Evolutionary conservation across 2,329 filamentous ascomycete genomes (phyloP).

Genomic region (Camptophora hylomeconis): DNA sequence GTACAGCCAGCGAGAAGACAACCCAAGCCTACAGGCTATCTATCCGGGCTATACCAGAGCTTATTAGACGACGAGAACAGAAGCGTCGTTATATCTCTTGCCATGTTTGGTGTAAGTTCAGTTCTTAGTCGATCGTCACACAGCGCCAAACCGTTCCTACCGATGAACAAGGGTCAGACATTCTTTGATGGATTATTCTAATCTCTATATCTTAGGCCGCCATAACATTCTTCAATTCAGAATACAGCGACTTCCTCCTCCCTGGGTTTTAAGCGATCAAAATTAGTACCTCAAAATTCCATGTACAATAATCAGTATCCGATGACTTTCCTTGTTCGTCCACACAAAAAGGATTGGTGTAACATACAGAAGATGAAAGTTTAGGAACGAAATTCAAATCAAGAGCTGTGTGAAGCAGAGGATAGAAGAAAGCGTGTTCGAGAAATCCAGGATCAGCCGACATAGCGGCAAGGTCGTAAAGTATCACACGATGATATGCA

Average conservation of each 20-base stretch:
- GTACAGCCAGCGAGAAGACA: conserved; percentile 34
- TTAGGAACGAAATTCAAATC: no score
- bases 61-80: conserved; percentile 56
- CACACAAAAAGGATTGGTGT: no score
- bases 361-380: no score
- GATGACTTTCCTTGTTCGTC: no score
- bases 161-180: conserved; percentile 3
- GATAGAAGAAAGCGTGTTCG: no score
- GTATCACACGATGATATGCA: no score
- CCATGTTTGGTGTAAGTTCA: conserved; percentile 52
- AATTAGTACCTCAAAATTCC: not conserved
- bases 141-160: conserved; percentile 6
- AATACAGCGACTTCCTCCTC: conserved; percentile 54
- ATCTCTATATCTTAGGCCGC: conserved; percentile 38
- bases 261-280: conserved; percentile 33
- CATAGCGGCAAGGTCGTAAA: no score
- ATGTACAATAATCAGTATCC: conserved; percentile 4
- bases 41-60: conserved; percentile 47
- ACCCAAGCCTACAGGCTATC: conserved; percentile 37
- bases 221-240: conserved; percentile 54
- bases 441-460: no score
- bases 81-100: conserved; percentile 53
- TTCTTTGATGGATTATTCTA: conserved; percentile 4
- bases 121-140: not conserved
- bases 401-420: no score